Percentiles rank a stretch among this genome's conserved stretches.
These are phyloP conservation scores for Chalciporus piperatus DNA, from an alignment of 768 basidiomycete species.

Conservation along the genomic window DNA sequence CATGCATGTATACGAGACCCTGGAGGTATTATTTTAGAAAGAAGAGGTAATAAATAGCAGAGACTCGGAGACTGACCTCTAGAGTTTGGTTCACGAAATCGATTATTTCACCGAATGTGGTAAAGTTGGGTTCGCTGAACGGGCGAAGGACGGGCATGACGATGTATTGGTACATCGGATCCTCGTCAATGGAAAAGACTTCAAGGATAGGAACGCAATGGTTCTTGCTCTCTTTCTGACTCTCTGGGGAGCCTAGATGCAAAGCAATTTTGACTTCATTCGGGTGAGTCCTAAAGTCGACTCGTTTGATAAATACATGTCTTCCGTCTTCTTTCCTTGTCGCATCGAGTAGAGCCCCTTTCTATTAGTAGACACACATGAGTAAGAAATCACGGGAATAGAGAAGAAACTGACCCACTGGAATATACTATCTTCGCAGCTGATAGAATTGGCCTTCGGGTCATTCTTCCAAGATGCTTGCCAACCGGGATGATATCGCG, in stretches of 20 bases:
- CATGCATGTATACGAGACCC: not conserved
- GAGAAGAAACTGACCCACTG: not conserved
- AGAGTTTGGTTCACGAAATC: not conserved
- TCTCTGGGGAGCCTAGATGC: not conserved
- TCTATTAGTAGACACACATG: not conserved
- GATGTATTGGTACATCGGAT: conserved; percentile 14
- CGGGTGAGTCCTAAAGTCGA: not conserved
- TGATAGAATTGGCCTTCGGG: not conserved
- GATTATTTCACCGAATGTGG: conserved; percentile 18
- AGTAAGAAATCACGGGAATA: too few species aligned
- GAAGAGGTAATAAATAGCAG: too few species aligned
- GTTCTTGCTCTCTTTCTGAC: conserved; percentile 10
- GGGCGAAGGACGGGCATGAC: conserved; percentile 23
- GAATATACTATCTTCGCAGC: not conserved
- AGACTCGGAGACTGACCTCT: too few species aligned
- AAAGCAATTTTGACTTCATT: not conserved
- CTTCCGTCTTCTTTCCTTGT: not conserved
- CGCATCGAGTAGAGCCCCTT: not conserved
- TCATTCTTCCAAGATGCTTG: conserved; percentile 22
- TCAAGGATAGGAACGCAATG: conserved; percentile 23
- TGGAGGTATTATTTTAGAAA: not conserved
- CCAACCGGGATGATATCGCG: conserved; percentile 24
- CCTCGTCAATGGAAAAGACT: conserved; percentile 1
- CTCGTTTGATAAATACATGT: not conserved
- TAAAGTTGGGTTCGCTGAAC: conserved; percentile 18